Percentiles rank a stretch among this genome's conserved stretches.
phyloP scores from a whole-genome alignment of 2,329 filamentous ascomycete genomes.

The Aureobasidium melanogenum region DNA sequence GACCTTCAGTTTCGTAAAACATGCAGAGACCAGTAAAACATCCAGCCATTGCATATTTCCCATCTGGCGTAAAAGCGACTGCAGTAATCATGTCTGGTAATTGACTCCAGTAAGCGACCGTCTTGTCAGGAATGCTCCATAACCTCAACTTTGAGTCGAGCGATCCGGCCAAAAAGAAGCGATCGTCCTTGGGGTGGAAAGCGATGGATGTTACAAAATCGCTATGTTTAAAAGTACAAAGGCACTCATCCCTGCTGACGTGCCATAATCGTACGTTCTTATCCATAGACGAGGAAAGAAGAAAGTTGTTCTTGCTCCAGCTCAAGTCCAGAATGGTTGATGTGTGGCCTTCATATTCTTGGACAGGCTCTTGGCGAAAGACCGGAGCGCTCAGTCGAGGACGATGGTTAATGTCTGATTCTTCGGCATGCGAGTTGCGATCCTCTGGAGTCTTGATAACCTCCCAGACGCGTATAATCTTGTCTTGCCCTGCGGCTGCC shows the following conservation, averaged over 20 bases:
- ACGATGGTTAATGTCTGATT: constrained; percentile 38
- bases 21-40: constrained; percentile 76
- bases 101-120: constrained; percentile 72
- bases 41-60: constrained; percentile 80
- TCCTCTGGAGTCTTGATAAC: constrained; percentile 79
- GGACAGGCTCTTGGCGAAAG: constrained; percentile 67
- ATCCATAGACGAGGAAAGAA: constrained; percentile 94
- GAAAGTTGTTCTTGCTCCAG: constrained; percentile 99
- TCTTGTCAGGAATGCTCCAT: constrained; percentile 96
- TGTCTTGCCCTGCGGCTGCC: constrained; percentile 85
- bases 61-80: constrained; percentile 87
- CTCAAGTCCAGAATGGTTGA: constrained; percentile 83
- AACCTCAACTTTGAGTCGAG: constrained; percentile 79
- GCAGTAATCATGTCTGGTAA: constrained; percentile 85
- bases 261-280: constrained; percentile 96
- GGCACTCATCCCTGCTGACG: constrained; percentile 70
- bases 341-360: constrained; percentile 75
- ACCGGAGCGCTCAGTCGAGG: constrained; percentile 75
- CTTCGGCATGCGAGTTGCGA: constrained; percentile 50
- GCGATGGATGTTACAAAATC: constrained; percentile 92
- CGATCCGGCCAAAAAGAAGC: constrained; percentile 92
- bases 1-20: constrained; percentile 86
- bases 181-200: constrained; percentile 89
- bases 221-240: constrained; percentile 89
- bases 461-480: constrained; percentile 76